These are phyloP conservation scores for Theileria annulata DNA, from an alignment of 169 alveolate genomes.

Conservation along the genomic window DNA sequence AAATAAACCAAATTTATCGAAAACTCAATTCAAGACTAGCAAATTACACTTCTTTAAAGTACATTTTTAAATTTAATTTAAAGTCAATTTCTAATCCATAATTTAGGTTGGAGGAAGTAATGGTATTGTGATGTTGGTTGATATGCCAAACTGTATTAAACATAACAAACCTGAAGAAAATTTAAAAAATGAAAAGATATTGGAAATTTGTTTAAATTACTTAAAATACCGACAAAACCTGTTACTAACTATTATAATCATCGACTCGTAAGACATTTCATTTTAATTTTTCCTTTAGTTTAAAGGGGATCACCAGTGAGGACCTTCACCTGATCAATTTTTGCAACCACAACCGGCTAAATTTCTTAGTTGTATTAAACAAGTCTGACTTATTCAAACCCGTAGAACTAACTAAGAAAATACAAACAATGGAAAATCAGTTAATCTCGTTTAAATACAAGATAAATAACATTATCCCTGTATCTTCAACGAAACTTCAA, in stretches of 20 bases:
- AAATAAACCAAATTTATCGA: conserved; percentile 67
- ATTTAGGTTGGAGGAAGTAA: conserved; percentile 68
- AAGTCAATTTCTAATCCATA: neutral
- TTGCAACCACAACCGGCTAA: conserved; percentile 69
- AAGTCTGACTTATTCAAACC: conserved; percentile 72
- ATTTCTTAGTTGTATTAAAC: conserved; percentile 73
- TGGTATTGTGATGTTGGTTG: conserved; percentile 73
- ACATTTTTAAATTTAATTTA: neutral
- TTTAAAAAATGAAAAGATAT: conserved; percentile 60
- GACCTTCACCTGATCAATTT: conserved; percentile 73
- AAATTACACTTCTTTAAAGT: conserved; percentile 74
- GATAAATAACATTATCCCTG: conserved; percentile 63
- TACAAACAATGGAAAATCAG: conserved; percentile 61
- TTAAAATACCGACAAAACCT: conserved; percentile 68
- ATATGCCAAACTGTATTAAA: conserved; percentile 79
- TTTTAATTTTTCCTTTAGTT: conserved; percentile 17
- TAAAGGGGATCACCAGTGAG: conserved; percentile 72
- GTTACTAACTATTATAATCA: conserved; percentile 67
- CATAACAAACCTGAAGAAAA: conserved; percentile 70
- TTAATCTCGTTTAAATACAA: conserved; percentile 51
- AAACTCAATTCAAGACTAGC: conserved; percentile 68
- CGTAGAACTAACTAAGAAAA: conserved; percentile 52
- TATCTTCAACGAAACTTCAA: conserved; percentile 72
- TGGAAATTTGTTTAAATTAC: conserved; percentile 71
- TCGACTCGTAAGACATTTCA: conserved; percentile 56